Conservation (phyloP, 306 rosid genomes). For the Vigna radiata region DNA sequence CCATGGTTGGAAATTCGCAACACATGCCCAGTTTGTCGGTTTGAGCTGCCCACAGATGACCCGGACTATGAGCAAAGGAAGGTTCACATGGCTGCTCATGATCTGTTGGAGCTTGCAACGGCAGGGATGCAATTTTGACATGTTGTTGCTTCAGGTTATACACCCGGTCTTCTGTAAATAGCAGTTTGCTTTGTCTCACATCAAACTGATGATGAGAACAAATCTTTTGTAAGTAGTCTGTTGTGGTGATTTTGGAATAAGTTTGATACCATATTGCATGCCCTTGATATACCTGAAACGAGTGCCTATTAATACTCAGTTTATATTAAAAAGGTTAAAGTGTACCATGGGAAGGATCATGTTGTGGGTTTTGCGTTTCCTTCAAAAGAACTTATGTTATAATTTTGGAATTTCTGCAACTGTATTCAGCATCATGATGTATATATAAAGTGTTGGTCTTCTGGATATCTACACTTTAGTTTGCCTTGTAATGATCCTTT, state of each 20-base stretch:
- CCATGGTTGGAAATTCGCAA: conserved; percentile 90
- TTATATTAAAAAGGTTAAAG: conserved; percentile 1
- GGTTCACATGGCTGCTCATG: conserved; percentile 49
- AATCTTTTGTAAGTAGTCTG: conserved; percentile 47
- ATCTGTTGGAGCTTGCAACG: conserved; percentile 51
- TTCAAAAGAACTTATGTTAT: neutral
- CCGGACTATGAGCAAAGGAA: conserved; percentile 79
- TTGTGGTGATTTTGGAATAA: conserved; percentile 48
- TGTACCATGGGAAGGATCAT: conserved; percentile 21
- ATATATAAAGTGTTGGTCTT: conserved; percentile 36
- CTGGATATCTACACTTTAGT: conserved; percentile 11
- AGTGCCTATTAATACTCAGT: conserved; percentile 40
- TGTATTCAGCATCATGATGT: neutral
- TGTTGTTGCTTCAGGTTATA: conserved; percentile 54
- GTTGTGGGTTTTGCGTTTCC: conserved; percentile 27
- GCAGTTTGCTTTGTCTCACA: conserved; percentile 44
- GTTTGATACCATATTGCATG: conserved; percentile 35
- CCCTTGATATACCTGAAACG: conserved; percentile 37
- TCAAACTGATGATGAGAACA: conserved; percentile 44
- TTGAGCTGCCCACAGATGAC: conserved; percentile 87
- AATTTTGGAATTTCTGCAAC: conserved; percentile 29
- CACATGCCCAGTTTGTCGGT: conserved; percentile 91
- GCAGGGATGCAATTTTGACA: conserved; percentile 54
- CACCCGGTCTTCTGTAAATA: conserved; percentile 49
- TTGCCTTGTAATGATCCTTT: conserved; percentile 15